Percentiles rank a stretch among this genome's conserved stretches.
Conservation (phyloP, 2,329 filamentous ascomycete species). For the Diaporthe amygdali region DNA sequence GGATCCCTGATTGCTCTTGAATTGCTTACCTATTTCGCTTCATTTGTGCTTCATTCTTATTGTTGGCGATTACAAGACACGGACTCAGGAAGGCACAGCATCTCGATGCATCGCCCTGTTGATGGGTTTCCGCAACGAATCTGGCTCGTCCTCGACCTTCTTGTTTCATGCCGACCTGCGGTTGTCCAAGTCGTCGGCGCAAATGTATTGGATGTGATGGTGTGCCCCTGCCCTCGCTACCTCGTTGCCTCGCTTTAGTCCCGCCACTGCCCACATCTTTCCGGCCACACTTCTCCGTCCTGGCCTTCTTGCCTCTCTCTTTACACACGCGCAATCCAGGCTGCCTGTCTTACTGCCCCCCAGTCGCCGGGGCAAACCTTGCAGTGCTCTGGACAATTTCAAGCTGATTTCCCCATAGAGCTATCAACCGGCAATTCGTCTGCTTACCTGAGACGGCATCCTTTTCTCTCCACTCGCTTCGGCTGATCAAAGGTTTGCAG, state of each 20-base stretch:
- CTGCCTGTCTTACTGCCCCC: not conserved
- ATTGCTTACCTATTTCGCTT: not conserved
- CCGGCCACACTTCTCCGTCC: slow-evolving; percentile 14
- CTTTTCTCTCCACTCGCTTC: not conserved
- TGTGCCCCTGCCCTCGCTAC: slow-evolving; percentile 11
- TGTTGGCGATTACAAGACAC: not conserved
- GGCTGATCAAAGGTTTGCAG: not conserved
- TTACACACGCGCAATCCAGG: not conserved
- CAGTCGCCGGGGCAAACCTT: not conserved
- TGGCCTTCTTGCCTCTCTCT: slow-evolving; percentile 9
- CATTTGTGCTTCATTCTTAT: not conserved
- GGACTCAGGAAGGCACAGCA: not conserved
- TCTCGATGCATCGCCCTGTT: not conserved
- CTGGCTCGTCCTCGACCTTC: not conserved
- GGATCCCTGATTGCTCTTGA: slow-evolving; percentile 1
- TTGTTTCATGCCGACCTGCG: not conserved
- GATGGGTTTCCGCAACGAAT: not conserved
- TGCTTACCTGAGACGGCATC: not conserved
- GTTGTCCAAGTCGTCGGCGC: slow-evolving; percentile 1
- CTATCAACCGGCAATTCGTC: not conserved
- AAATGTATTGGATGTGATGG: slow-evolving; percentile 7
- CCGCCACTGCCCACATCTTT: slow-evolving; percentile 18
- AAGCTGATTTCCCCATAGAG: not conserved
- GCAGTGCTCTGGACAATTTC: not conserved
- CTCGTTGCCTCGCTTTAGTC: slow-evolving; percentile 13